Evolutionary conservation across 2,329 filamentous ascomycete genomes (phyloP).

Genomic region (Neurospora sp.): DNA sequence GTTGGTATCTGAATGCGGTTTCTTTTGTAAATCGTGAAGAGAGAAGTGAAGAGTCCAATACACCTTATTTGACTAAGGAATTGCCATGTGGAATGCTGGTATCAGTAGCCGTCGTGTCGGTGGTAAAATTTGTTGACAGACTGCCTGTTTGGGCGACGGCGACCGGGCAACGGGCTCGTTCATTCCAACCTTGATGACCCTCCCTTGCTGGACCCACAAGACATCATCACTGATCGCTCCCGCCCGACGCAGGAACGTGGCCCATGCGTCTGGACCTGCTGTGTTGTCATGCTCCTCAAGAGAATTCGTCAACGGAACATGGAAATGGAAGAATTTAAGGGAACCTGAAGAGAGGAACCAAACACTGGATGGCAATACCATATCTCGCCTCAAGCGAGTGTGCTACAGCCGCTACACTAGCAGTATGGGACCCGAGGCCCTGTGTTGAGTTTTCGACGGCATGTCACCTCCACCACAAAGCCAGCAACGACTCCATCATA

Average conservation of each 20-base stretch:
- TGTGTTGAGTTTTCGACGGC: not conserved
- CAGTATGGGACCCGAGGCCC: not conserved
- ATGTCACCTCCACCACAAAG: not conserved
- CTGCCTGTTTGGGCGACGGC: slow-evolving; percentile 15
- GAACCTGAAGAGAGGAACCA: not conserved
- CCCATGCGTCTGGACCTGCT: not conserved
- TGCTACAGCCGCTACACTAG: not conserved
- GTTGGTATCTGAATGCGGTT: not conserved
- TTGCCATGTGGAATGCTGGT: not conserved
- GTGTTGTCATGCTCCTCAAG: not conserved
- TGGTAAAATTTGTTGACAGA: slow-evolving; percentile 17
- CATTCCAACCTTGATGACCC: not conserved
- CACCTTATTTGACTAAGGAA: not conserved
- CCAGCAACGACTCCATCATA: not conserved
- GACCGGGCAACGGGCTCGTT: slow-evolving; percentile 17
- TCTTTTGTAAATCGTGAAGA: too few relatives aligned
- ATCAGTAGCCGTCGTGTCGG: not conserved
- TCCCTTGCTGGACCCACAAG: slow-evolving; percentile 3
- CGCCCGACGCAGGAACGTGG: not conserved
- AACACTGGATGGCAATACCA: not conserved
- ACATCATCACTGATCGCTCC: slow-evolving; percentile 1
- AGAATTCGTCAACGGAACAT: not conserved
- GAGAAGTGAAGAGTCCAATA: not conserved
- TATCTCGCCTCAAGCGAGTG: not conserved
- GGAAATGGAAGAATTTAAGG: not conserved